Evolutionary conservation across 192 early-diverging fungal genomes (phyloP).

Genomic region (Coemansia sp.): DNA sequence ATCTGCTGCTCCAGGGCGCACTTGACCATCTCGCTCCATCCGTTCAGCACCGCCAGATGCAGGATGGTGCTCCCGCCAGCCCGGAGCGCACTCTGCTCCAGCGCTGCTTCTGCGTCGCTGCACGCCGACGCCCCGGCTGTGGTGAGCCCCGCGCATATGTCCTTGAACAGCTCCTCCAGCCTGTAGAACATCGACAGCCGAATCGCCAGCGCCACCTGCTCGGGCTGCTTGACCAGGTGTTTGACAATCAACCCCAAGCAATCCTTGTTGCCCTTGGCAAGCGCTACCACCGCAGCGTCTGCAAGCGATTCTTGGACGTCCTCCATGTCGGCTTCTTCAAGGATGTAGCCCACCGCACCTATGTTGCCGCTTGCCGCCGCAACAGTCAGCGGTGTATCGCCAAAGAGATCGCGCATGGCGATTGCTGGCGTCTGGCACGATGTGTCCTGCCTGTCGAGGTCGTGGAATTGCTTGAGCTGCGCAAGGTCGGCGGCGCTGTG

Average conservation of each 20-base stretch:
- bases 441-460: slow-evolving; percentile 20
- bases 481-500: slow-evolving; percentile 24
- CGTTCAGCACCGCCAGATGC: slow-evolving; percentile 51
- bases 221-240: slow-evolving; percentile 29
- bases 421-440: slow-evolving; percentile 21
- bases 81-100: slow-evolving; percentile 17
- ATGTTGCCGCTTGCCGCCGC: slow-evolving; percentile 39
- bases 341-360: slow-evolving; percentile 38
- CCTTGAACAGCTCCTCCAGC: slow-evolving; percentile 29
- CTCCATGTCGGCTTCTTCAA: slow-evolving; percentile 39
- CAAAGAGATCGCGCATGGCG: slow-evolving; percentile 29
- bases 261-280: slow-evolving; percentile 15
- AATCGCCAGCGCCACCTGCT: slow-evolving; percentile 26
- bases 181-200: slow-evolving; percentile 47
- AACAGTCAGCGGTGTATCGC: slow-evolving; percentile 49
- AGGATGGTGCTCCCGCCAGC: slow-evolving; percentile 32
- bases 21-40: slow-evolving; percentile 23
- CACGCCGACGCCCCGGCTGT: slow-evolving; percentile 10
- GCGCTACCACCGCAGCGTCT: slow-evolving; percentile 28
- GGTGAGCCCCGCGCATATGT: slow-evolving; percentile 16
- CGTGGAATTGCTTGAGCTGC: slow-evolving; percentile 42
- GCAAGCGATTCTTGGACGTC: slow-evolving; percentile 28
- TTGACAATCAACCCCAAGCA: slow-evolving; percentile 18
- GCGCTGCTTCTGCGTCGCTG: slow-evolving; percentile 23
- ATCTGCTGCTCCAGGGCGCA: slow-evolving; percentile 22